Base-by-base conservation (phyloP, 2,329 filamentous ascomycete genomes). In the Fusarium nodosum region DNA sequence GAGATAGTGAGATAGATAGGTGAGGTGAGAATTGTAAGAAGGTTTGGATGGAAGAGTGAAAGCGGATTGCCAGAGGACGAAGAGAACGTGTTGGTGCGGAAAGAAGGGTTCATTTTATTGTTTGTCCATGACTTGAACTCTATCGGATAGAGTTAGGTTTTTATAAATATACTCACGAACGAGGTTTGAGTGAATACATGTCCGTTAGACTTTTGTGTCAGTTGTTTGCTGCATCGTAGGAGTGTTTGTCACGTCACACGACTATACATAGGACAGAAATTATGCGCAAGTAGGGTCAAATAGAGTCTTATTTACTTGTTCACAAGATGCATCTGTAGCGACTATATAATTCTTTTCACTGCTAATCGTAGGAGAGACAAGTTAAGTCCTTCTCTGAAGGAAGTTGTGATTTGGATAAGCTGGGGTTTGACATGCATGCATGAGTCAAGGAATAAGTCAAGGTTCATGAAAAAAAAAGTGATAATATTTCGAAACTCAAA, bases 211-310 rank as follows among this genome's bases (percentile, higher is more conserved):
- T 36, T 46, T 28, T 61, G 41, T 24, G 38, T 41, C 38, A 41
- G 48, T 66, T 38, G 61, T 61, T 66, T 61, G 61, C 38, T 41
- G 28, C 22, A 26, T 38, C 30, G 16, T 34, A 3, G n/a, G 24
- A 36, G 28, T n/a, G 44, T 46, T 66, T 66, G 61, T 61, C 55
- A 66, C 8, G 20, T 41, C 38, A 46, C 30, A 31, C 44, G 47
- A 45, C 36, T 16, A 15, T 24, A 28, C n/a, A 31, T 41, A 26
- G 64, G 31, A 41, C 22, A 20, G n/a, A 39, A 3, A 12, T n/a
- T 13, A 28, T 20, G 28, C 7, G n/a, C n/a, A 44, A 12, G 16
- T 26, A 44, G 13, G 41, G 3, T n/a, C 12, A 31, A 20, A 20
- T 31, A 31, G n/a, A 16, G 12, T 30, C 48, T 39, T 22, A 10